A percentile compares a stretch with the other conserved stretches of the same genome.
These are phyloP conservation scores for Colletotrichum sp. DNA, from an alignment of 2,329 filamentous ascomycete genomes.

Conservation along the genomic window DNA sequence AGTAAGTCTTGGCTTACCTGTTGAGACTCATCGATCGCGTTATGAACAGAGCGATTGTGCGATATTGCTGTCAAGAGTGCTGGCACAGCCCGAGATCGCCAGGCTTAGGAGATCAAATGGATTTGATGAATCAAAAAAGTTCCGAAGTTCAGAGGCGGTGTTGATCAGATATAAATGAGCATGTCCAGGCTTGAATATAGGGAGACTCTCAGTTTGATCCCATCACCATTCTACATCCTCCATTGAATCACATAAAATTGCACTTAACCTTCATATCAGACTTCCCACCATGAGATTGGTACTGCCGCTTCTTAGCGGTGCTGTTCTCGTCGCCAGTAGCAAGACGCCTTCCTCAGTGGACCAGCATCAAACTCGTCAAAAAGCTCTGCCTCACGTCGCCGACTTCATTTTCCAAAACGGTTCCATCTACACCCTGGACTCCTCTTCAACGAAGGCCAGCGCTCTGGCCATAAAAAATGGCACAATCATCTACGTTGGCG, in stretches of 20 bases:
- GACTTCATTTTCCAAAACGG: constrained; percentile 30
- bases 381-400: not conserved
- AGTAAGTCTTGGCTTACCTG: not conserved
- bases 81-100: not conserved
- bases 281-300: not conserved
- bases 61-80: not conserved
- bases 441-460: constrained; percentile 6
- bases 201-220: not conserved
- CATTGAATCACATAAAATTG: not conserved
- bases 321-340: not conserved
- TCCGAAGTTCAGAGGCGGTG: not conserved
- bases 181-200: not conserved
- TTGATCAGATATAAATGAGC: not conserved
- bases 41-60: not conserved
- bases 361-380: not conserved
- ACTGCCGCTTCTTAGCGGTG: not conserved
- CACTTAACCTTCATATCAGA: not conserved
- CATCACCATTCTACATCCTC: not conserved
- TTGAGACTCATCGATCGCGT: not conserved
- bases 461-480: constrained; percentile 27
- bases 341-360: not conserved
- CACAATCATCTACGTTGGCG: constrained; percentile 25
- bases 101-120: fast-evolving
- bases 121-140: not conserved
- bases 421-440: constrained; percentile 28